Evolutionary conservation across 768 basidiomycete genomes (phyloP), one percentile per base, ranked within the genome.

Genomic region (Leccinum obscurum): DNA sequence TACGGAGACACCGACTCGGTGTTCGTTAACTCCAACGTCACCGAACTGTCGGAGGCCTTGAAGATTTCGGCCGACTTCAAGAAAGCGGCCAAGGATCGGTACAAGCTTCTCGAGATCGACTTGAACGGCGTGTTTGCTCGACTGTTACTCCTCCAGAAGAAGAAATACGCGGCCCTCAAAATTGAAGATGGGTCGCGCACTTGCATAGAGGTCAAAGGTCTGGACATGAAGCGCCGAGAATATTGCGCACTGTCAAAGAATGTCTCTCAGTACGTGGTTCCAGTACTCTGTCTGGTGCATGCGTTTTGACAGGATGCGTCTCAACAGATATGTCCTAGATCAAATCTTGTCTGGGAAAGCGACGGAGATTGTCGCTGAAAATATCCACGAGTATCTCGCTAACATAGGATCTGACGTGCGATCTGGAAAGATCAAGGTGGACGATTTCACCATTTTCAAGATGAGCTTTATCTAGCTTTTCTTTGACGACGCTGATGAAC

Each of bases 1-100:
- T 99, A 99, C 67, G 97, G 97, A 64, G 97, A 99, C 70, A 99
- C 97, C 0, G 97, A 99, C 73, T 99, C 97, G 0, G 92, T 99
- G 57, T 98, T 99, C 73, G 91, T 99, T 65, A 98, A 99, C 75
- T 95, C 97, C 4, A 93, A 95, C 66, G 92, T 90, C 30, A 90
- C 87, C 0, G 92, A 95, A 48, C 85, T 95, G 26, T 83, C 87
- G 0, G 90, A 96, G 52, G 97, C 97, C 2, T 80, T 96, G 54
- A 91, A 90, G 76, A 97, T 96, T 56, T 95, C 96, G 2, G 84
- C 84, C 5, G 86, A 89, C 41, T 91, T 99, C 83, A 98, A 98
- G 78, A 95, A 93, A 72, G 88, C 89, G 6, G 95, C 98, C 67
- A 99, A 99, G 68, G 93, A 98, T 59, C 86, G 91, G 20, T 98